Base-by-base conservation (phyloP, 192 early-diverging fungal genomes). In the Rhizophagus prolifer region DNA sequence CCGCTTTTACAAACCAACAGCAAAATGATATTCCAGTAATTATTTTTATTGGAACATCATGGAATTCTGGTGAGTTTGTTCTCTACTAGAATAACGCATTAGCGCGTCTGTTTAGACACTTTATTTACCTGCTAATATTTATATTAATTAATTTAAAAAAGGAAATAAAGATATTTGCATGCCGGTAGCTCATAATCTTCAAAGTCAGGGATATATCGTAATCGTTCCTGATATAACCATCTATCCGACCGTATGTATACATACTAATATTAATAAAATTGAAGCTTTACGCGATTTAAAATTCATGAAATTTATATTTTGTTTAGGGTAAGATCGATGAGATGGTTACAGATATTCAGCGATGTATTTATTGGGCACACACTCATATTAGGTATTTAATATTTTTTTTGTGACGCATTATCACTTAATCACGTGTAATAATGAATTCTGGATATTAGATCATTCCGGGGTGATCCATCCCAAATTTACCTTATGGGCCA, bases 111-210 rank as follows among this genome's bases (percentile, higher is more conserved):
- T 44, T 13, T 41, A 41, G 31, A 34, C 31, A 31, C 31, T 4
- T 19, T n/a, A n/a, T 60, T 30, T 73, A 21, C 16, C 34, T 59
- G 34, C 26, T 25, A n/a, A 13, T 12, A 50, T 38, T 41, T 38
- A 31, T 74, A 6, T 38, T 41, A 16, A 9, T 16, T 13, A 61
- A 61, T 23, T 38, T 60, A 3, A 62, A 44, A 44, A 14, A 75
- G 83, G 83, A 58, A 81, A 82, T 34, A 82, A 81, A 74, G 74
- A 73, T 41, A 85, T 78, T 76, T 79, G 81, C 46, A 82, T 85
- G 83, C 83, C 83, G 58, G 77, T 82, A 69, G 83, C 83, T 14
- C 79, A 85, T 73, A 85, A 85, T 77, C 59, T 85, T 25, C 79
- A 81, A 65, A 85, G 76, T n/a, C 83, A 85, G 72, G 83, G 83